phyloP scores from a whole-genome alignment of 805 yeast species.

The Kuraishia borneana region DNA sequence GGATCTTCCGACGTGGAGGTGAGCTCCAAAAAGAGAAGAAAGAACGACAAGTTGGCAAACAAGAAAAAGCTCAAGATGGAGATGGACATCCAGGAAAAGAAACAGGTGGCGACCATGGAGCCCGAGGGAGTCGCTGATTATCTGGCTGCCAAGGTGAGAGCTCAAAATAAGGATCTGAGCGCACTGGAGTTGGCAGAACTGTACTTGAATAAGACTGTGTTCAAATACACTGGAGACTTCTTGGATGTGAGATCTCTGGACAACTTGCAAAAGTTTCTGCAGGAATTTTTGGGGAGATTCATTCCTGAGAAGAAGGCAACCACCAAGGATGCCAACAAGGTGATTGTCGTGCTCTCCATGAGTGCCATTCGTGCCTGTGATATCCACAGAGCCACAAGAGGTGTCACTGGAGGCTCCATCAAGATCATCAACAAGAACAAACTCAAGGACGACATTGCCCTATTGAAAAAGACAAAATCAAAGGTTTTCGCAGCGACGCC shows the following conservation, averaged over 20 bases:
- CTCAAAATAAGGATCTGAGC: slow-evolving; percentile 53
- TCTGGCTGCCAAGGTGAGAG: slow-evolving; percentile 50
- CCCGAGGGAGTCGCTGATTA: slow-evolving; percentile 58
- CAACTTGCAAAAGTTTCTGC: slow-evolving; percentile 44
- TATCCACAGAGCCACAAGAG: slow-evolving; percentile 50
- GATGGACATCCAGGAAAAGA: slow-evolving; percentile 48
- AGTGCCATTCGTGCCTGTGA: slow-evolving; percentile 88
- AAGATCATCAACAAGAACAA: slow-evolving; percentile 72
- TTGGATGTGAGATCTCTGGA: slow-evolving; percentile 40
- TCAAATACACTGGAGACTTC: slow-evolving; percentile 54
- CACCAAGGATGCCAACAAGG: slow-evolving; percentile 23
- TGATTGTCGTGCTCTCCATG: slow-evolving; percentile 47
- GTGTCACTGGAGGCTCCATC: slow-evolving; percentile 35
- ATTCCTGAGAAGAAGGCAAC: slow-evolving; percentile 22
- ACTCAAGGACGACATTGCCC: slow-evolving; percentile 46
- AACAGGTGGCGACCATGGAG: slow-evolving; percentile 37
- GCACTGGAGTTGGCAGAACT: slow-evolving; percentile 64
- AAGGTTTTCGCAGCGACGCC: slow-evolving; percentile 55
- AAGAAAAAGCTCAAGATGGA: slow-evolving; percentile 63
- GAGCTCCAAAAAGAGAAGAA: slow-evolving; percentile 16
- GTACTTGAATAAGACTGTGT: slow-evolving; percentile 39
- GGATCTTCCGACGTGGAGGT: slow-evolving; percentile 11
- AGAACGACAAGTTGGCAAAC: slow-evolving; percentile 36
- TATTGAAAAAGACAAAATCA: slow-evolving; percentile 30
- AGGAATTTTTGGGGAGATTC: slow-evolving; percentile 33